Base-by-base conservation (phyloP, 148 eudicot genomes). In the Chenopodium formosanum region DNA sequence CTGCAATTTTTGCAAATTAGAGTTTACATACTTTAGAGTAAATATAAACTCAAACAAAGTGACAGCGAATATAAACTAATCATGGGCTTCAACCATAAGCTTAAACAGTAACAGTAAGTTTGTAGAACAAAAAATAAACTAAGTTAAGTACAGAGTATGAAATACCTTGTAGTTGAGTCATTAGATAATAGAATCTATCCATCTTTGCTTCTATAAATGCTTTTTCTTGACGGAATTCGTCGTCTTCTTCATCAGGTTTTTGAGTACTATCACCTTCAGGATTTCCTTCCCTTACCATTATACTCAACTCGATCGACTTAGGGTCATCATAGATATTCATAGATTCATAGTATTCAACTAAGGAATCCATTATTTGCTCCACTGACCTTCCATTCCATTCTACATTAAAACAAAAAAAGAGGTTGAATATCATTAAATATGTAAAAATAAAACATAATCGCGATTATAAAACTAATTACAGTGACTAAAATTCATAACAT, bases 311-410 rank as follows among this genome's bases (percentile, higher is more conserved):
- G 46, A 81, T 52, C 46, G 70, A 78, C 31, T 58, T 67, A 40
- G 84, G 84, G 62, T 85, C 77, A 58, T 81, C 84, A 25, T 78
- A 53, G 44, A 85, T 53, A 31, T 56, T 14, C 76, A 81, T 9
- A 17, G 79, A 29, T 32, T 40, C 53, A 67, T 81, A 78, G 2
- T 68, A 46, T 67, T 12, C 31, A 7, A 76, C 25, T 0, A 81
- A 68, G 0, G 32, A 14, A 23, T 85, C 79, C 66, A 78, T 31
- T 22, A 81, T 9, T 14, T 78, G 50, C 72, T 77, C 81, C 31
- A 77, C 12, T 11, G 78, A 52, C 20, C 5, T 32, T 1, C 27
- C 75, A 37, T 14, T 0, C 84, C 78, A 81, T 66, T 64, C 86
- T 84, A 65, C 44, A 52, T 11, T 4, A 34, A 19, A 73, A 70